Evolutionary conservation across 306 rosid species (phyloP), one percentile per base, ranked within the genome.

Genomic region (Dryas octopetala): DNA sequence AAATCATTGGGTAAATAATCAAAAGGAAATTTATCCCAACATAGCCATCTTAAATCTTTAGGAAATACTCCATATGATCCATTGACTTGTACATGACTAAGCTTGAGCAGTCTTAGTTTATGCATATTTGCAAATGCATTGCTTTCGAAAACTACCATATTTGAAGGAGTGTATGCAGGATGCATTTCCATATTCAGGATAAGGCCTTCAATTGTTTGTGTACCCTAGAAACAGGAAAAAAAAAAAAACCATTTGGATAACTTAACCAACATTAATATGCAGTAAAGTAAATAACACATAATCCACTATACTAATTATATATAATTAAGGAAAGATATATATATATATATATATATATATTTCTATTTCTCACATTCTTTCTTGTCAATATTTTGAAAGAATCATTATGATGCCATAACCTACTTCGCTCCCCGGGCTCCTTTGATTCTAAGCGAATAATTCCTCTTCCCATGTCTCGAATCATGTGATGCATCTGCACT

Each of bases 11-110:
- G 76, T 41, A 72, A 55, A 17, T 5, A 17, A 1, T 71, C 48
- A 9, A 71, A 57, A 43, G 13, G 66, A 47, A 11, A 71, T 19
- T 63, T 44, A 55, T 57, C 44, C 76, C 76, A 71, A 57, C 70
- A 32, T 10, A 65, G 6, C 70, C 70, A 62, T 41, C 41, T 47
- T 66, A 41, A n/a, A 38, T 4, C 28, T 52, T 12, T 58, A 11
- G 76, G 41, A 44, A 72, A 44, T 1, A 45, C 14, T 45, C 58
- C 23, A 23, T 55, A 58, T 9, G 1, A 11, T 72, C 67, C 67
- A 8, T 2, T 7, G 9, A 58, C 44, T 0, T 58, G 40, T 52
- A 57, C 57, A 58, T 57, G 62, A 51, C 50, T 59, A 52, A 72
- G 76, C 9, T 58, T 12, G 40, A 58, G 40, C 3, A 58, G 40